Evolutionary conservation across 2,329 filamentous ascomycete genomes (phyloP).

Genomic region (Atkinsonella hypoxylon): DNA sequence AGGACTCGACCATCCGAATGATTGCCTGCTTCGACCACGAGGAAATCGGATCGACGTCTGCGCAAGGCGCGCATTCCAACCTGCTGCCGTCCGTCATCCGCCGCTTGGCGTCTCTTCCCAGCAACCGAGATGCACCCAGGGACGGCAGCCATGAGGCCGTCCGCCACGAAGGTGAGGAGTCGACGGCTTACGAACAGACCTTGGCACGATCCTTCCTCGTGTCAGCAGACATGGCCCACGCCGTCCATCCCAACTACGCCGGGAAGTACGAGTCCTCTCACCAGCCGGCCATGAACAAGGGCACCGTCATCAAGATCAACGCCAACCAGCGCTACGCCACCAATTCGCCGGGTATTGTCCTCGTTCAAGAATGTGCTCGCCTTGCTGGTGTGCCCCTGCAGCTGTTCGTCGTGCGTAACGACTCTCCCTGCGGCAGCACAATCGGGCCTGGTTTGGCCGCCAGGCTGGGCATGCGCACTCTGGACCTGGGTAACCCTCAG

Average conservation of each 20-base stretch:
- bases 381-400: slow-evolving; percentile 72
- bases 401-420: slow-evolving; percentile 92
- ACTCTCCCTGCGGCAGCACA: slow-evolving; percentile 87
- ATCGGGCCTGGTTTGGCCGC: slow-evolving; percentile 96
- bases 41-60: slow-evolving; percentile 85
- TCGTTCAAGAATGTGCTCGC: slow-evolving; percentile 77
- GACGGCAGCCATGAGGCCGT: slow-evolving; percentile 47
- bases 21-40: slow-evolving; percentile 95
- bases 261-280: slow-evolving; percentile 87
- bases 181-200: slow-evolving; percentile 87
- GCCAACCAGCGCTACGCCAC: slow-evolving; percentile 96
- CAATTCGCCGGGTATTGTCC: slow-evolving; percentile 86
- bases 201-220: slow-evolving; percentile 84
- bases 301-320: slow-evolving; percentile 95
- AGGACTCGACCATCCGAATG: slow-evolving; percentile 76
- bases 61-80: slow-evolving; percentile 89
- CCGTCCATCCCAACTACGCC: slow-evolving; percentile 88
- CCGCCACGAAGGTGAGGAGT: slow-evolving; percentile 46
- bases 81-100: slow-evolving; percentile 77
- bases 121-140: slow-evolving; percentile 52
- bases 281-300: slow-evolving; percentile 90
- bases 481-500: slow-evolving; percentile 90
- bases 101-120: slow-evolving; percentile 70
- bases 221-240: slow-evolving; percentile 96
- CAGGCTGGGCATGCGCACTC: slow-evolving; percentile 71